These are phyloP conservation scores for Tolypocladium ophioglossoides DNA, from an alignment of 2,329 filamentous ascomycete genomes.

Conservation along the genomic window DNA sequence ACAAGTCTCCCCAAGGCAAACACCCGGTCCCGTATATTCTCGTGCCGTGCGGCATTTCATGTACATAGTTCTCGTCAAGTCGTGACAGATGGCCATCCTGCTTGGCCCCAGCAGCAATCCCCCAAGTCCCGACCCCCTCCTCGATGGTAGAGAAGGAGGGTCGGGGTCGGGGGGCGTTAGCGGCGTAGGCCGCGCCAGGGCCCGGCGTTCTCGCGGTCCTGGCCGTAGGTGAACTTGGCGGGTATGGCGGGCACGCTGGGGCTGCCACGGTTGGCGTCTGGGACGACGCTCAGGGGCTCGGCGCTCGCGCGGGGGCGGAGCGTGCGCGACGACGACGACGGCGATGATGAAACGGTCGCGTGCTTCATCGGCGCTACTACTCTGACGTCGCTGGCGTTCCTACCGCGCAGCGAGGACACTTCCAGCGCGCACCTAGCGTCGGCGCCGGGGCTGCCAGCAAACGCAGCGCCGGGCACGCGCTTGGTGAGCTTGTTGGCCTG, in stretches of 20 bases:
- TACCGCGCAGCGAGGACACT: conserved; percentile 1
- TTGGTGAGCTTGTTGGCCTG: conserved; percentile 16
- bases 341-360: no score
- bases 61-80: not conserved
- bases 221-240: conserved; percentile 25
- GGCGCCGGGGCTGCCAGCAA: not conserved
- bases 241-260: conserved; percentile 34
- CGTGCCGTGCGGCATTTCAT: not conserved
- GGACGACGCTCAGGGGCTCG: conserved; percentile 27
- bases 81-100: not conserved
- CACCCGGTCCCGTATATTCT: not conserved
- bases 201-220: conserved; percentile 22
- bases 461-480: conserved; percentile 6
- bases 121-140: no score
- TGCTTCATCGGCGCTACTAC: no score
- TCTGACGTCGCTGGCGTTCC: not conserved
- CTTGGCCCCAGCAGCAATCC: no score
- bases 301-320: not conserved
- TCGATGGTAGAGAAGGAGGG: not conserved
- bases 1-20: no score
- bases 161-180: no score
- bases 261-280: conserved; percentile 36
- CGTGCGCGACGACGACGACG: not conserved
- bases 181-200: conserved; percentile 19
- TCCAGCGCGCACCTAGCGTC: not conserved